Base-by-base conservation (phyloP, 257 asterid genomes). In the Penstemon davidsonii region DNA sequence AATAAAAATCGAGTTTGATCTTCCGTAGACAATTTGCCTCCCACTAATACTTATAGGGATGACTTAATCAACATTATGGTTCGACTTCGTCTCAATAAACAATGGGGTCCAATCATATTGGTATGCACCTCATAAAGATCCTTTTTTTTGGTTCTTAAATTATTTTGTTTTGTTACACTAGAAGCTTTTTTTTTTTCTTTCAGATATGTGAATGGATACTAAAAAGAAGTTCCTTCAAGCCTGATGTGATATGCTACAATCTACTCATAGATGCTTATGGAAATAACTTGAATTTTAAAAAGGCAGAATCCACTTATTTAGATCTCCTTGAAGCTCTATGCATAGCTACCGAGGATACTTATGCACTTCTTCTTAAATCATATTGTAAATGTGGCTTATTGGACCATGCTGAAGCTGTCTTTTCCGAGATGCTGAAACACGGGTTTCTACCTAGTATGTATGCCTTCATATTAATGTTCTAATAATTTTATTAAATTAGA, bases 221-320 rank as follows among this genome's bases (percentile, higher is more conserved):
- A 60, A 66, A 82, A 67, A 72, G 83, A 77, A 88, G 95, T 81
- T 67, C 90, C 55, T 91, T 82, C 80, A 84, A 82, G 80, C 78
- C 93, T 7, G 96, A 91, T 72, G 79, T 88, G 44, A 87, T 91
- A 57, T 85, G 95, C 82, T 91, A 84, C 83, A 91, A 88, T 79
- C 76, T 91, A 72, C 97, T 88, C 38, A 83, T 91, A 74, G 97
- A 91, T 67, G 96, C 96, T 65, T 87, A 85, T 60, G 97, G 96
- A 15, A 86, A 89, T 60, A 84, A 71, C 55, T 71, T 80, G 59
- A 68, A 65, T 43, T 62, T 70, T 49, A 81, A 82, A 79, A 91
- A 87, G 78, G 97, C 92, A 36, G 90, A 91, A 75, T 74, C 88
- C 8, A 73, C 85, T 62, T 91, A 88, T 71, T 55, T 86, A 12